Evolutionary conservation across 805 yeast species (phyloP), one percentile per base, ranked within the genome.

Genomic region (Saccharomycopsis guyanensis): DNA sequence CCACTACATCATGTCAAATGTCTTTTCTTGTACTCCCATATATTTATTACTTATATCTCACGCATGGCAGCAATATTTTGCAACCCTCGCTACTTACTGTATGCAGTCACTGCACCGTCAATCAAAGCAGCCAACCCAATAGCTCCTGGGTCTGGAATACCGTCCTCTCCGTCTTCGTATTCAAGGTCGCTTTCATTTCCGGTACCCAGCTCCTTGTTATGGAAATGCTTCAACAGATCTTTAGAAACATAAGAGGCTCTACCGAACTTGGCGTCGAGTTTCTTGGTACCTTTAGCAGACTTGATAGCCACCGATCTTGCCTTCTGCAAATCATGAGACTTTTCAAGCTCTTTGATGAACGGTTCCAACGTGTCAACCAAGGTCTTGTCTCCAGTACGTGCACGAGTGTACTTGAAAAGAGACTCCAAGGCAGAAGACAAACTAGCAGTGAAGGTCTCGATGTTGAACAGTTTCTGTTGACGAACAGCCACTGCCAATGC

Each of bases 81-180:
- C n/a, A n/a, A n/a, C 29, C 6, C 29, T 25, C 29, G 29, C 29
- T 25, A 25, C 29, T 33, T 8, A 5, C 6, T 5, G 37, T 33
- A 46, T 3, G 38, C 45, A 10, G 34, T 45, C 19, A 42, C 25
- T n/a, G 47, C 49, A 34, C 49, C 52, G 18, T 46, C 44, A 20
- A 49, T 38, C 37, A 40, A 77, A 10, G 53, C 85, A 31, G 79
- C 83, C 20, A 89, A 66, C 3, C 97, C 97, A 47, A 86, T 77
- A 2, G 97, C 96, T 53, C 97, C 97, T 3, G 97, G 96, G 57
- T 89, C 97, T 1, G 96, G 95, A 25, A 88, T 65, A 3, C 64
- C 65, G n/a, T 65, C 62, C n/a, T 84, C 86, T 22, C 86, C 87
- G 27, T 45, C 50, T 8, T 49, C 50, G 2, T 13, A 27, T 4